Evolutionary conservation across 2,329 filamentous ascomycete genomes (phyloP).

Genomic region (Penicillium capsulatum): DNA sequence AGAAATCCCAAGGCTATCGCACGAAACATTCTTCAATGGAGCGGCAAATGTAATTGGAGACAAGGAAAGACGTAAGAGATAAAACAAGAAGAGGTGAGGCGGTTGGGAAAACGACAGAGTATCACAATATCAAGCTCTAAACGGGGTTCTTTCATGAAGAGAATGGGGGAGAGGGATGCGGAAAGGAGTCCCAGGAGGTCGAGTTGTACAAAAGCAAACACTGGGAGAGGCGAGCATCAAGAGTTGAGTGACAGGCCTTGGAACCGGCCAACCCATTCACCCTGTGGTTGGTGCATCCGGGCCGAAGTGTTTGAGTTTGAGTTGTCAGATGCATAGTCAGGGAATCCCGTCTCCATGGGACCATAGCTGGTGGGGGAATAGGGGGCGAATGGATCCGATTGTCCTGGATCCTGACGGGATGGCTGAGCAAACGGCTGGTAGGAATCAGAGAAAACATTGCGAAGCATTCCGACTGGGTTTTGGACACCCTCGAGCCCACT

Average conservation of each 20-base stretch:
- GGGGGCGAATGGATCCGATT: constrained; percentile 36
- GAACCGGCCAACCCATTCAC: constrained; percentile 62
- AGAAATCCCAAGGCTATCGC: not conserved
- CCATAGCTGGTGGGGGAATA: constrained; percentile 34
- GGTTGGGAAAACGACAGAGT: too few species aligned
- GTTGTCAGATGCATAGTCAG: constrained; percentile 28
- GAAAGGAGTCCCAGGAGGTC: not conserved
- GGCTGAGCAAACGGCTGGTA: constrained; percentile 36
- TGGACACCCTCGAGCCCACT: constrained; percentile 25
- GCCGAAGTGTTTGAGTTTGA: too few species aligned
- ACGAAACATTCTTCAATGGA: too few species aligned
- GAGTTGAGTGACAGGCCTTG: constrained; percentile 70
- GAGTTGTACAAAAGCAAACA: constrained; percentile 11
- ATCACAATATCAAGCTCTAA: not conserved
- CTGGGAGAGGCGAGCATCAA: constrained; percentile 21
- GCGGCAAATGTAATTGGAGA: too few species aligned
- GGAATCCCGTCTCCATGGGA: constrained; percentile 36
- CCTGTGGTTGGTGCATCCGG: constrained; percentile 30
- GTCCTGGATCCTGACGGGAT: constrained; percentile 30
- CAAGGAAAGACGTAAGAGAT: too few species aligned
- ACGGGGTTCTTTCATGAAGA: not conserved
- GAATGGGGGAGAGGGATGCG: not conserved
- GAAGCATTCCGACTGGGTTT: constrained; percentile 29
- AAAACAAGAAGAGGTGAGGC: too few species aligned
- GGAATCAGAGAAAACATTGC: constrained; percentile 34